These are phyloP conservation scores for Fraxinus sp. DNA, from an alignment of 305 asterid species.

Conservation along the genomic window DNA sequence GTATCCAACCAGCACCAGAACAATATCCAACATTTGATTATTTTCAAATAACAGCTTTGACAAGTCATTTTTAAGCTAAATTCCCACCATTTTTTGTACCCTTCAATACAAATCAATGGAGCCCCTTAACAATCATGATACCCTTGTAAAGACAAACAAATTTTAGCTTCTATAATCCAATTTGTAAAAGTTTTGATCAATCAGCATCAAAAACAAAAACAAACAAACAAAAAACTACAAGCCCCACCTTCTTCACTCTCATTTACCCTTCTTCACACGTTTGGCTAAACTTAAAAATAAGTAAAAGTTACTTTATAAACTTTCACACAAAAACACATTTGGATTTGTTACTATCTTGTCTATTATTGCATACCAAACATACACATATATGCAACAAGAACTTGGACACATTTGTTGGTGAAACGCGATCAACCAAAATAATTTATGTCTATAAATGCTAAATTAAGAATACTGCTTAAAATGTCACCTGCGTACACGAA, in stretches of 20 bases:
- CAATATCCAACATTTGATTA: conserved; percentile 10
- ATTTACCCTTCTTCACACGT: background rate
- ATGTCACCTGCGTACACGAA: background rate
- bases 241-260: background rate
- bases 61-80: conserved; percentile 23
- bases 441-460: background rate
- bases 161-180: conserved; percentile 28
- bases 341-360: background rate
- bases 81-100: conserved; percentile 36
- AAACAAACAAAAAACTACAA: background rate
- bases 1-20: conserved; percentile 20
- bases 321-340: background rate
- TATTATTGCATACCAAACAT: background rate
- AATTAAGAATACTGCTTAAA: background rate
- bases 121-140: conserved; percentile 37
- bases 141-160: conserved; percentile 41
- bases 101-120: conserved; percentile 23
- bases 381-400: background rate
- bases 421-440: background rate
- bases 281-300: background rate
- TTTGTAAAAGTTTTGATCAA: background rate
- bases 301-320: background rate
- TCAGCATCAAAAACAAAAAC: background rate
- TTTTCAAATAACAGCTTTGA: conserved; percentile 12
- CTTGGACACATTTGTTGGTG: background rate